Base-by-base conservation (phyloP, 352 stramenopile genomes). In the Globisporangium acanthophoron region DNA sequence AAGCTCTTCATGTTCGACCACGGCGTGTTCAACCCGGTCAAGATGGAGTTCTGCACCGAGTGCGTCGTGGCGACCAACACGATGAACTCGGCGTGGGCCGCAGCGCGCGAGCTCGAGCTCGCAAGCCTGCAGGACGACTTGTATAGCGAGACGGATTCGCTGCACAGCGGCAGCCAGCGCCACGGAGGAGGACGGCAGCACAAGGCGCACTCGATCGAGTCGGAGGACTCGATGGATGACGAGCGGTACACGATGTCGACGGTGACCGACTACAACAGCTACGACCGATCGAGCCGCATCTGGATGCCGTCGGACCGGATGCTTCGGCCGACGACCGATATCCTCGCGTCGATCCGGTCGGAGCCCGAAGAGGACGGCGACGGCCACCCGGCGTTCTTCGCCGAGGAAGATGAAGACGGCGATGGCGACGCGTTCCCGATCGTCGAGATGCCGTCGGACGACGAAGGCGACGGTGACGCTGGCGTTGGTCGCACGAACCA, bases 21-120 rank as follows among this genome's bases (percentile, higher is more conserved):
- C n/a, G 67, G 67, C 0, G 61, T 84, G 24, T 79, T 82, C 53
- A 67, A 84, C 44, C 77, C 75, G 12, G 68, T 80, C 55, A 87
- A 90, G 61, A 79, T 90, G 56, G 75, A 83, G 7, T 64, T 64
- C 46, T 64, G 58, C 39, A 59, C 52, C 13, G 58, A 64, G 46
- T 64, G 58, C 29, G 41, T 64, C 58, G 51, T 59, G 21, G 12
- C 51, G 15, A 64, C 58, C 15, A 64, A 52, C 24, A 58, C 41
- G n/a, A 39, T 64, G 43, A 64, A 44, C 27, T 37, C 58, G 35
- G 37, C 44, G 29, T 64, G 35, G 31, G 58, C 58, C 12, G 58
- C 58, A 13, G 21, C 58, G 41, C 58, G 45, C 18, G 58, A 64
- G 29, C 44, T 64, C 13, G 58, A 58, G 33, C 40, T 57, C 21